phyloP scores from a whole-genome alignment of 1,284 basidiomycete genomes.

The Boletus semigastroideus region DNA sequence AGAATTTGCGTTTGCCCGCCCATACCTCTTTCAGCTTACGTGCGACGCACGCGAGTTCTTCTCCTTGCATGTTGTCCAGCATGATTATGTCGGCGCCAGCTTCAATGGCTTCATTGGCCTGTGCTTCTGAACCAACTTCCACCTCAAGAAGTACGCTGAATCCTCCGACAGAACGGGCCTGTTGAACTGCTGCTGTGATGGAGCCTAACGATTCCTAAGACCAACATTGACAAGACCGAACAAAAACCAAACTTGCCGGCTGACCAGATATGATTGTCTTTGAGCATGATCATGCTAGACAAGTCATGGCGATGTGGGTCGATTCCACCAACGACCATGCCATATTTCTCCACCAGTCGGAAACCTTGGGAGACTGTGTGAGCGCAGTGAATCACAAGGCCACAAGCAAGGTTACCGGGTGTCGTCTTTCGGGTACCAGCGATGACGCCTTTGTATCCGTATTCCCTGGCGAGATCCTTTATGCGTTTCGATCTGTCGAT shows the following conservation, averaged over 20 bases:
- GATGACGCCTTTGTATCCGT: conserved; percentile 86
- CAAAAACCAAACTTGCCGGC: conserved; percentile 55
- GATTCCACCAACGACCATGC: conserved; percentile 96
- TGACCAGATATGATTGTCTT: conserved; percentile 99
- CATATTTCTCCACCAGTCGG: conserved; percentile 97
- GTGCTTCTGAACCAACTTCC: conserved; percentile 85
- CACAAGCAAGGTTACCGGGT: conserved; percentile 57
- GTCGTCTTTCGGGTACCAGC: conserved; percentile 98
- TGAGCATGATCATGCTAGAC: conserved; percentile 99
- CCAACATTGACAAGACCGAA: not conserved
- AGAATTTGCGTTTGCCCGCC: conserved; percentile 77
- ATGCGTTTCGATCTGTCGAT: conserved; percentile 71
- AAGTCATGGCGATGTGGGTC: conserved; percentile 97
- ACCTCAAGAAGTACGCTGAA: conserved; percentile 94
- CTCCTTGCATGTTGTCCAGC: conserved; percentile 93
- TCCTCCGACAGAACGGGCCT: conserved; percentile 87
- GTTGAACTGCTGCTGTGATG: conserved; percentile 83
- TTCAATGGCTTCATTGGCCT: conserved; percentile 94
- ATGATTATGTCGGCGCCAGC: conserved; percentile 98
- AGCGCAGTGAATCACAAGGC: conserved; percentile 1
- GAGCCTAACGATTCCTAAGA: conserved; percentile 57
- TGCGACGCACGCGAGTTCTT: conserved; percentile 68
- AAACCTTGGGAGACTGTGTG: conserved; percentile 58
- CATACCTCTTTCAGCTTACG: conserved; percentile 73
- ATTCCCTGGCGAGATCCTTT: conserved; percentile 75